Conservation (phyloP, 1,284 basidiomycete species). For the Phellopilus nigrolimitatus region DNA sequence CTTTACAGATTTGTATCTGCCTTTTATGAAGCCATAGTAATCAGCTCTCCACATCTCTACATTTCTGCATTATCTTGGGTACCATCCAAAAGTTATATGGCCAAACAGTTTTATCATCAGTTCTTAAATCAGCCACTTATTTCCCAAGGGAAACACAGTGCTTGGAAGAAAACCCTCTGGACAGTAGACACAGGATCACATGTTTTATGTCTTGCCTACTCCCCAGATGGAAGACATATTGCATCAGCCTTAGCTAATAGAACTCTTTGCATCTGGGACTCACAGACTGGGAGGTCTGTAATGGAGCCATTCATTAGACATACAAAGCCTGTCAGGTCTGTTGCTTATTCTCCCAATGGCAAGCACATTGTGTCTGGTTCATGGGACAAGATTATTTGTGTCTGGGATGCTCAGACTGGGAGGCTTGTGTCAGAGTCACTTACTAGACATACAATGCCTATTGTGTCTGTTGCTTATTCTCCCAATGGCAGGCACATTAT, state of each 20-base stretch:
- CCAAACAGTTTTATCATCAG: background rate
- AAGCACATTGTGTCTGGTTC: too few relatives aligned
- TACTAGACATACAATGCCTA: too few relatives aligned
- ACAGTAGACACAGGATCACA: background rate
- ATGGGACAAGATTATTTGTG: too few relatives aligned
- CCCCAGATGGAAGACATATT: slow-evolving; percentile 22
- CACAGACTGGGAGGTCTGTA: slow-evolving; percentile 1
- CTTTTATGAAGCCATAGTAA: background rate
- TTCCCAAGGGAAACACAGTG: background rate
- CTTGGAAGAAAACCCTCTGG: background rate
- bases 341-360: too few relatives aligned
- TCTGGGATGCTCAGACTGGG: too few relatives aligned
- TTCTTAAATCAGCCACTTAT: background rate
- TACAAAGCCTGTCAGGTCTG: too few relatives aligned
- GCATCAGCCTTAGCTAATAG: slow-evolving; percentile 21
- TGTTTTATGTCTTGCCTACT: slow-evolving; percentile 8
- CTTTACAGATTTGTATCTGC: background rate
- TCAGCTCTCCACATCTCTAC: background rate
- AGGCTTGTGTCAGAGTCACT: too few relatives aligned
- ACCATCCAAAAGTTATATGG: background rate
- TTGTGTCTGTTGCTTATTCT: too few relatives aligned
- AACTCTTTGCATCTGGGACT: slow-evolving; percentile 22
- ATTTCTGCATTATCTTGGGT: background rate
- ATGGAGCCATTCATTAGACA: slow-evolving; percentile 7
- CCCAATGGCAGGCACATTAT: too few relatives aligned